Evolutionary conservation across 2,329 filamentous ascomycete genomes (phyloP).

Genomic region (Alternaria arborescens): DNA sequence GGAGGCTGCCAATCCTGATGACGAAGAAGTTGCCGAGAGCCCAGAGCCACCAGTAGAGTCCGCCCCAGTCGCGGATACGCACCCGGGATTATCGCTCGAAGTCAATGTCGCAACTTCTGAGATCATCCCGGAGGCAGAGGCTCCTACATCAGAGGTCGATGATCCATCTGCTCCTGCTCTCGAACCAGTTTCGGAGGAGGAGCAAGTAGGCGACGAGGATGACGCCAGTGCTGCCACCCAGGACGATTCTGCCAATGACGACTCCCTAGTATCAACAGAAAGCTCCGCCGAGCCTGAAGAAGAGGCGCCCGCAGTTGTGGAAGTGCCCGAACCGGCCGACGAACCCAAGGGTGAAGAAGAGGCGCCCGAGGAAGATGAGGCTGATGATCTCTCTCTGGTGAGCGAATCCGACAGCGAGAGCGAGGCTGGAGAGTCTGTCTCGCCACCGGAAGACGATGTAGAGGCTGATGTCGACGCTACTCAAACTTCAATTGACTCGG

Average conservation of each 20-base stretch:
- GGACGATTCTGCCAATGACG: neutral
- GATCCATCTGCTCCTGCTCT: slow-evolving; percentile 2
- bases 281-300: slow-evolving; percentile 6
- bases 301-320: slow-evolving; percentile 6
- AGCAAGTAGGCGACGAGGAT: neutral
- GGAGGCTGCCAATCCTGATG: slow-evolving; percentile 2
- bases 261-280: slow-evolving; percentile 9
- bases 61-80: neutral
- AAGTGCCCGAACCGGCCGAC: slow-evolving; percentile 12
- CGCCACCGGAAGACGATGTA: neutral
- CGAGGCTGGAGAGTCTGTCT: slow-evolving; percentile 1
- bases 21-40: neutral
- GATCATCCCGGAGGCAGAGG: slow-evolving; percentile 1
- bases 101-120: slow-evolving; percentile 6
- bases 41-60: slow-evolving; percentile 7
- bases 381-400: neutral
- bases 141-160: neutral
- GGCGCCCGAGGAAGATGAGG: neutral
- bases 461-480: slow-evolving; percentile 7
- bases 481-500: neutral
- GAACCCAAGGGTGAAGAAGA: neutral
- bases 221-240: slow-evolving; percentile 1
- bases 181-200: neutral
- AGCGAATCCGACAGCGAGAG: slow-evolving; percentile 3
- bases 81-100: slow-evolving; percentile 6